A percentile compares a stretch with the other conserved stretches of the same genome.
Evolutionary conservation across 2,329 filamentous ascomycete genomes (phyloP).

Genomic region (Colletotrichum spinosum): DNA sequence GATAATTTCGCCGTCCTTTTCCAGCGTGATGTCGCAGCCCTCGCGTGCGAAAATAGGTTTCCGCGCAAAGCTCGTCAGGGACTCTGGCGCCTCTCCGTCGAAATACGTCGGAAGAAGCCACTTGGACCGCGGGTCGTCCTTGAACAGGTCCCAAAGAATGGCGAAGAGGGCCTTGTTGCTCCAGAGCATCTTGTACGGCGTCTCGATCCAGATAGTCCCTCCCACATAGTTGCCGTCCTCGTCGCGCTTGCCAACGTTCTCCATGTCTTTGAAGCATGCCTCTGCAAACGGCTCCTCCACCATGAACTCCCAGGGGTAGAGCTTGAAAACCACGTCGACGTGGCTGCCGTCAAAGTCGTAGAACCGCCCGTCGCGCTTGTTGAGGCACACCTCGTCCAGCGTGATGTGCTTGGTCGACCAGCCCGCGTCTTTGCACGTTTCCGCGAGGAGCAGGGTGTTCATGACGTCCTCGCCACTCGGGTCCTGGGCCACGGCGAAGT

Average conservation of each 20-base stretch:
- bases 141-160: slow-evolving; percentile 6
- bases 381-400: not conserved
- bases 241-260: slow-evolving; percentile 12
- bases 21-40: slow-evolving; percentile 1
- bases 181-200: slow-evolving; percentile 5
- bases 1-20: slow-evolving; percentile 3
- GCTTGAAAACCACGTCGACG: slow-evolving; percentile 24
- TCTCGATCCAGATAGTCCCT: slow-evolving; percentile 15
- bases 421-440: slow-evolving; percentile 14
- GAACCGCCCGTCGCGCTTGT: slow-evolving; percentile 1
- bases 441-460: slow-evolving; percentile 16
- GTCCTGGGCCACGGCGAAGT: slow-evolving; percentile 12
- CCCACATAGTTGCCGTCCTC: slow-evolving; percentile 5
- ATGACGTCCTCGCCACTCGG: slow-evolving; percentile 2
- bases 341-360: slow-evolving; percentile 4
- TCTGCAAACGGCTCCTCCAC: slow-evolving; percentile 1
- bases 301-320: slow-evolving; percentile 25
- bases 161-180: slow-evolving; percentile 14
- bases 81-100: not conserved
- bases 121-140: slow-evolving; percentile 1
- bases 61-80: slow-evolving; percentile 8
- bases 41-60: slow-evolving; percentile 22
- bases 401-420: slow-evolving; percentile 8
- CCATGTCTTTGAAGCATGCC: slow-evolving; percentile 17
- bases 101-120: slow-evolving; percentile 13